A percentile compares a stretch with the other conserved stretches of the same genome.
These are phyloP conservation scores for Pleurotus sapidus DNA, from an alignment of 768 basidiomycete genomes.

Conservation along the genomic window DNA sequence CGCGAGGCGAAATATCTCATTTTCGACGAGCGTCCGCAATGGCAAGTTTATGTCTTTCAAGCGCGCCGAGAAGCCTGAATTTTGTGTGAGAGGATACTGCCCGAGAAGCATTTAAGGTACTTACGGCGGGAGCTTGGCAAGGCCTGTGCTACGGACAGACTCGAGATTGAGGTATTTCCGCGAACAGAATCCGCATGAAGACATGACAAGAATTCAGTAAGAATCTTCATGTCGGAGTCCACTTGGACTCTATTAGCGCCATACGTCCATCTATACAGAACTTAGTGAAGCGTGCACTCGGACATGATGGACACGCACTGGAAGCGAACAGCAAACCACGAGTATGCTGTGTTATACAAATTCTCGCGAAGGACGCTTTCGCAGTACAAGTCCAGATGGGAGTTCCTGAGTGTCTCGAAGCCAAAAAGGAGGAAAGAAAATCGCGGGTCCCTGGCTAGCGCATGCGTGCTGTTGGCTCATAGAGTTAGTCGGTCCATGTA, in stretches of 20 bases:
- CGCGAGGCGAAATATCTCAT: slow-evolving; percentile 79
- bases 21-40: slow-evolving; percentile 82
- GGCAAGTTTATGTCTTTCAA: slow-evolving; percentile 72
- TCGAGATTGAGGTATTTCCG: slow-evolving; percentile 55
- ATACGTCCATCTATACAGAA: slow-evolving; percentile 80
- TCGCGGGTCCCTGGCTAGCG: slow-evolving; percentile 85
- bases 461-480: slow-evolving; percentile 67
- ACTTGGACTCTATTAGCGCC: slow-evolving; percentile 93
- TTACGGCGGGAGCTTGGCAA: slow-evolving; percentile 39
- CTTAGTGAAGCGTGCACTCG: neutral
- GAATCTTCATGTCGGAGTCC: slow-evolving; percentile 81
- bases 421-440: slow-evolving; percentile 92
- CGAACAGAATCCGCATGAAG: slow-evolving; percentile 73
- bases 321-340: slow-evolving; percentile 92
- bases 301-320: slow-evolving; percentile 54
- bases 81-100: neutral
- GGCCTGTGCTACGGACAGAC: slow-evolving; percentile 52
- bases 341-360: slow-evolving; percentile 78
- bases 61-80: slow-evolving; percentile 51
- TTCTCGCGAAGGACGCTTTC: slow-evolving; percentile 73
- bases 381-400: slow-evolving; percentile 77
- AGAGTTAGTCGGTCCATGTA: neutral
- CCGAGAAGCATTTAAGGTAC: slow-evolving; percentile 13
- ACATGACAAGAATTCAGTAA: slow-evolving; percentile 80
- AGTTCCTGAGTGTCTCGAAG: slow-evolving; percentile 88